Percentiles rank a stretch among this genome's conserved stretches.
phyloP scores from a whole-genome alignment of 2,329 filamentous ascomycete species.

The Cladobotryum protrusum region DNA sequence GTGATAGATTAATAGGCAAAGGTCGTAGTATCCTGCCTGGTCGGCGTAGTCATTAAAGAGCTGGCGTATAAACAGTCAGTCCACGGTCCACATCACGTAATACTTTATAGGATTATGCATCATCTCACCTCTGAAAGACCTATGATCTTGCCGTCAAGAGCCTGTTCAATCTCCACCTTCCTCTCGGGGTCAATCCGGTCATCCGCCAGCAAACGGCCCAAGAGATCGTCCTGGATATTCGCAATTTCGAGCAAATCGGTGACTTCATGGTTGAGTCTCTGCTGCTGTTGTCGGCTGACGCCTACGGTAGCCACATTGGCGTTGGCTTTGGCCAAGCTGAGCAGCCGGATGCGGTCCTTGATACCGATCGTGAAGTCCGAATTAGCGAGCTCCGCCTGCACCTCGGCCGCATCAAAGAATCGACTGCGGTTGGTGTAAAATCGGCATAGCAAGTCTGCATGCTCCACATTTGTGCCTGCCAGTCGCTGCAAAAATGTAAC shows the following conservation, averaged over 20 bases:
- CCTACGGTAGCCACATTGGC: slow-evolving; percentile 76
- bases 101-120: not conserved
- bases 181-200: slow-evolving; percentile 58
- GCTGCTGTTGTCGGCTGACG: slow-evolving; percentile 72
- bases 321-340: slow-evolving; percentile 87
- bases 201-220: slow-evolving; percentile 72
- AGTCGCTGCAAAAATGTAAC: slow-evolving; percentile 78
- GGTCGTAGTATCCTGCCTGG: slow-evolving; percentile 85
- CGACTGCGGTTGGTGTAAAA: slow-evolving; percentile 82
- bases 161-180: slow-evolving; percentile 56
- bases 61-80: slow-evolving; percentile 36
- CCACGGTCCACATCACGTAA: not conserved
- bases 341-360: slow-evolving; percentile 79
- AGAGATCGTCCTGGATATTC: slow-evolving; percentile 87
- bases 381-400: slow-evolving; percentile 76
- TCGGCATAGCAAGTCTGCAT: slow-evolving; percentile 86
- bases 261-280: slow-evolving; percentile 78
- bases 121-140: slow-evolving; percentile 66
- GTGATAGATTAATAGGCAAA: slow-evolving; percentile 89
- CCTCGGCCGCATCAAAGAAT: slow-evolving; percentile 81
- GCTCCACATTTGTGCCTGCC: slow-evolving; percentile 62
- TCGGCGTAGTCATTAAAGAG: slow-evolving; percentile 93
- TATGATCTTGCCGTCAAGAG: slow-evolving; percentile 72
- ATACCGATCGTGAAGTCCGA: slow-evolving; percentile 76
- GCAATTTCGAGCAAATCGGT: slow-evolving; percentile 84